Percentiles rank a stretch among this genome's conserved stretches.
These are phyloP conservation scores for Monosporascus sp. DNA, from an alignment of 2,329 filamentous ascomycete genomes.

Conservation along the genomic window DNA sequence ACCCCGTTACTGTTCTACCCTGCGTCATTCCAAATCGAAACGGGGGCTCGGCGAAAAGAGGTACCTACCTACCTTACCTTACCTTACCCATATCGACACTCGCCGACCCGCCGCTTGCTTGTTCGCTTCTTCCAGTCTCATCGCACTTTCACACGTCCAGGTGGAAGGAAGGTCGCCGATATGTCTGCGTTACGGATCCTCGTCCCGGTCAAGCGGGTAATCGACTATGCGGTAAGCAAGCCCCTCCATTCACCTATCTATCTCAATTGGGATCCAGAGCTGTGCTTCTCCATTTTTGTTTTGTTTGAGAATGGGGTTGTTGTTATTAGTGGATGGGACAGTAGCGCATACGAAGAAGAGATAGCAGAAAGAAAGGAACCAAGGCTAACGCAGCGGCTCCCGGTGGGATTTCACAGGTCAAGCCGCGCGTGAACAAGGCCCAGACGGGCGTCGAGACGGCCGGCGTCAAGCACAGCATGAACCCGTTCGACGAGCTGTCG, in stretches of 20 bases:
- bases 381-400: neutral
- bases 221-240: slow-evolving; percentile 71
- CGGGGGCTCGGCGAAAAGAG: slow-evolving; percentile 2
- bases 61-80: slow-evolving; percentile 1
- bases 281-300: too few relatives aligned
- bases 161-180: too few relatives aligned
- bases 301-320: too few relatives aligned
- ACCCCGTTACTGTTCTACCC: slow-evolving; percentile 3
- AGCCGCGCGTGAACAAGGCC: slow-evolving; percentile 63
- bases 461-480: slow-evolving; percentile 96
- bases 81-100: slow-evolving; percentile 6
- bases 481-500: slow-evolving; percentile 97
- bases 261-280: too few relatives aligned
- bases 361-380: neutral
- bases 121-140: neutral
- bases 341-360: neutral
- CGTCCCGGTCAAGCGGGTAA: slow-evolving; percentile 77
- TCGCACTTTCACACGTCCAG: too few relatives aligned
- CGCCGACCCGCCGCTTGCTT: neutral
- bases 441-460: slow-evolving; percentile 85
- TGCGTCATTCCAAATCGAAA: slow-evolving; percentile 20
- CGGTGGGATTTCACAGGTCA: slow-evolving; percentile 45
- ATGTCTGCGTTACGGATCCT: slow-evolving; percentile 69
- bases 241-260: too few relatives aligned
- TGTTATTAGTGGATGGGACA: neutral